Evolutionary conservation across 1,284 basidiomycete genomes (phyloP).

Genomic region (Bondarzewia mesenterica): DNA sequence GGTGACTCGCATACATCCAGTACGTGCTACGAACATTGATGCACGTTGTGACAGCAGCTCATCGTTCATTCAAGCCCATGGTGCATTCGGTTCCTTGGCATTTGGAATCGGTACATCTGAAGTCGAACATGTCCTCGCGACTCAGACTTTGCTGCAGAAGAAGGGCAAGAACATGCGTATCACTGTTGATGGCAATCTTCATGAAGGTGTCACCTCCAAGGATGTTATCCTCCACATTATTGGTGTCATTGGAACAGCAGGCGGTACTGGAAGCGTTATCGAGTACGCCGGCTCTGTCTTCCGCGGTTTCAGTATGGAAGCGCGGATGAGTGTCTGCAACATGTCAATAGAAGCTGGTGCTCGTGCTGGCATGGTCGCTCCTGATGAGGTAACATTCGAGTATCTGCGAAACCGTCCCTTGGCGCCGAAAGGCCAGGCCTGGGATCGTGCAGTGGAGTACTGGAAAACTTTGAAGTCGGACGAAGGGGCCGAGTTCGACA

Average conservation of each 20-base stretch:
- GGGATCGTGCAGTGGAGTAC: slow-evolving; percentile 85
- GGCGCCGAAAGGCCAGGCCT: slow-evolving; percentile 80
- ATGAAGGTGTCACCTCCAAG: slow-evolving; percentile 88
- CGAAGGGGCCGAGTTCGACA: slow-evolving; percentile 85
- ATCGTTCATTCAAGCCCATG: slow-evolving; percentile 57
- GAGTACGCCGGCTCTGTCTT: slow-evolving; percentile 92
- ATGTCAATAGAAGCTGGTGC: slow-evolving; percentile 98
- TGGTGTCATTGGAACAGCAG: slow-evolving; percentile 89
- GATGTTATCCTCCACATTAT: slow-evolving; percentile 95
- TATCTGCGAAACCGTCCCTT: slow-evolving; percentile 86
- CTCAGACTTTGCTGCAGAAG: slow-evolving; percentile 87
- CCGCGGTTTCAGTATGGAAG: slow-evolving; percentile 90
- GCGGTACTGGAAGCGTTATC: slow-evolving; percentile 89
- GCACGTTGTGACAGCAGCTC: slow-evolving; percentile 1
- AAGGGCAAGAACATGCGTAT: slow-evolving; percentile 97
- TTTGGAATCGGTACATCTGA: slow-evolving; percentile 97
- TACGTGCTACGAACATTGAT: slow-evolving; percentile 27
- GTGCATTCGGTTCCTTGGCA: slow-evolving; percentile 92
- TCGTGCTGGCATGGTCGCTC: slow-evolving; percentile 92
- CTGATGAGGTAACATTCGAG: slow-evolving; percentile 85
- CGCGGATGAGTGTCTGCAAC: slow-evolving; percentile 95
- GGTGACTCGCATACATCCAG: slow-evolving; percentile 94
- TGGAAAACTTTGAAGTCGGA: slow-evolving; percentile 86
- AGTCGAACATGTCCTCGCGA: slow-evolving; percentile 95
- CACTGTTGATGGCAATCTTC: slow-evolving; percentile 80